Evolutionary conservation across 208 protist species (phyloP).

Genomic region (Naegleria lovaniensis): DNA sequence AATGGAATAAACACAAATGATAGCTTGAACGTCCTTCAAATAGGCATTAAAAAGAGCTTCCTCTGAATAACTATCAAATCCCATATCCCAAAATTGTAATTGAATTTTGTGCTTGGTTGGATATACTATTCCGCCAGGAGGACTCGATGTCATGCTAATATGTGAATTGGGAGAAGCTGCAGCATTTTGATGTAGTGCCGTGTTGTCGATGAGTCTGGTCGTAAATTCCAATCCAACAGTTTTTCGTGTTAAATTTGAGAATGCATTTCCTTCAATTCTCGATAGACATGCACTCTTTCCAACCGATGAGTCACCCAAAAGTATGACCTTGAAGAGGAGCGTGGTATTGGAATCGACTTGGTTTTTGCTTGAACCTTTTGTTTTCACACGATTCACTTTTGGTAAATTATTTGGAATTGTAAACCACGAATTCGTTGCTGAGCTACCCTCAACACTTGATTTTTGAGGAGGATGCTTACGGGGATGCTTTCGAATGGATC

Average conservation of each 20-base stretch:
- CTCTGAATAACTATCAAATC: background rate
- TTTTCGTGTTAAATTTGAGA: background rate
- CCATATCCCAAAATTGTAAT: constrained; percentile 6
- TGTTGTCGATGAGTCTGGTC: background rate
- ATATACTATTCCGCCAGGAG: background rate
- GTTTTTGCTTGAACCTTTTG: background rate
- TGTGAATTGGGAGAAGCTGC: background rate
- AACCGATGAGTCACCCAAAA: background rate
- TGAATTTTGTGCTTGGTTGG: background rate
- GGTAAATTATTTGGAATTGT: background rate
- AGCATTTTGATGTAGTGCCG: background rate
- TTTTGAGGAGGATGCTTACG: background rate
- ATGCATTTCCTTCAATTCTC: background rate
- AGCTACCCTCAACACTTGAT: background rate
- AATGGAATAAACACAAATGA: background rate
- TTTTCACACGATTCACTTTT: background rate
- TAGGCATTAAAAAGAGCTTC: background rate
- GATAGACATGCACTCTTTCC: background rate
- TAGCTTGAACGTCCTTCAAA: background rate
- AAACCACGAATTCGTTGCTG: background rate
- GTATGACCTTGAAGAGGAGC: background rate
- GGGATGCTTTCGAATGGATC: background rate
- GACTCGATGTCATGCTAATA: background rate
- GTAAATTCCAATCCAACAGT: constrained; percentile 4
- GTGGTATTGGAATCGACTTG: background rate